phyloP scores from a whole-genome alignment of 257 asterid species.

The Scutellaria minor region DNA sequence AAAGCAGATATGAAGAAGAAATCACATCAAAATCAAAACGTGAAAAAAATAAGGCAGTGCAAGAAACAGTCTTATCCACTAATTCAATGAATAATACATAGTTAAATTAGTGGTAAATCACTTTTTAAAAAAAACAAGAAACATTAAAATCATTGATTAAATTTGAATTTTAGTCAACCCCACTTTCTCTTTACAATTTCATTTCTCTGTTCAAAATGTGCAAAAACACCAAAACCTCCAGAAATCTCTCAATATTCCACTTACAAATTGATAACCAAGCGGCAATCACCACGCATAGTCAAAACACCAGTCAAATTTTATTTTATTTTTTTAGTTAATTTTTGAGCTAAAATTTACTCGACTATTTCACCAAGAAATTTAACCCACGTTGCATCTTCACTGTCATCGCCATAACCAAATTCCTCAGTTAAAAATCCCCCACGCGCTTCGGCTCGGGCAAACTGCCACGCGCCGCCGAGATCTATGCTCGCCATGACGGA shows the following conservation, averaged over 20 bases:
- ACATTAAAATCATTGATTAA: too few species aligned
- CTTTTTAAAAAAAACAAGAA: too few species aligned
- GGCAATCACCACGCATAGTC: not conserved
- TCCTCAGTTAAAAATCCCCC: slow-evolving; percentile 36
- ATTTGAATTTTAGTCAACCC: too few species aligned
- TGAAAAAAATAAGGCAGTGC: too few species aligned
- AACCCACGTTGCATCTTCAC: slow-evolving; percentile 46
- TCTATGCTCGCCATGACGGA: slow-evolving; percentile 77
- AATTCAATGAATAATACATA: too few species aligned
- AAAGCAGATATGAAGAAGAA: too few species aligned
- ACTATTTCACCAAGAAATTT: slow-evolving; percentile 50
- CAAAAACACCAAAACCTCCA: not conserved
- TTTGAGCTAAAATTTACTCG: not conserved
- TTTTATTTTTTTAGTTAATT: not conserved
- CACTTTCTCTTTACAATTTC: too few species aligned
- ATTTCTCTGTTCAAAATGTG: not conserved
- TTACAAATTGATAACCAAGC: too few species aligned
- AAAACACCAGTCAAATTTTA: slow-evolving; percentile 41
- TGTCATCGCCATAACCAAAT: slow-evolving; percentile 34
- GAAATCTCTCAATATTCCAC: too few species aligned
- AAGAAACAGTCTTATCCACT: too few species aligned
- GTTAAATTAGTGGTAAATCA: too few species aligned
- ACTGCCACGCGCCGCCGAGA: slow-evolving; percentile 50
- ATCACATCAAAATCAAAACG: too few species aligned
- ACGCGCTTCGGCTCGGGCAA: slow-evolving; percentile 35